A percentile compares a stretch with the other conserved stretches of the same genome.
phyloP scores from a whole-genome alignment of 2,329 filamentous ascomycete species.

The Zarea fungicola region DNA sequence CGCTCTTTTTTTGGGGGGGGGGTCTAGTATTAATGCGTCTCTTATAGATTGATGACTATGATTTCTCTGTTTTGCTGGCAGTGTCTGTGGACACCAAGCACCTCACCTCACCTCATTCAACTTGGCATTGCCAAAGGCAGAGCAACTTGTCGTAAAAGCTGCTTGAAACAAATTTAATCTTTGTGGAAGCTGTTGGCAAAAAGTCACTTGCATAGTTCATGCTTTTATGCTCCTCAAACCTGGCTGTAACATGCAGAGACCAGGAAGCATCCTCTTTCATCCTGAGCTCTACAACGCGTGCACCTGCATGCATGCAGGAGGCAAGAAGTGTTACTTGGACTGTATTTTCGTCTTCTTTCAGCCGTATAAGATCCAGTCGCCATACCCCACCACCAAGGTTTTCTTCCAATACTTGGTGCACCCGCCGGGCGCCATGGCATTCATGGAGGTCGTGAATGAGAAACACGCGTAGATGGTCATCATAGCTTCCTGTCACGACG shows the following conservation, averaged over 20 bases:
- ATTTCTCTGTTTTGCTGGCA: neutral
- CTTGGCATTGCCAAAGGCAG: constrained; percentile 54
- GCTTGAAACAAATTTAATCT: constrained; percentile 56
- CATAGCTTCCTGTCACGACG: constrained; percentile 84
- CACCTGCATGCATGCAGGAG: constrained; percentile 91
- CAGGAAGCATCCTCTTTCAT: constrained; percentile 40
- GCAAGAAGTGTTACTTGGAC: constrained; percentile 56
- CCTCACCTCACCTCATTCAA: neutral
- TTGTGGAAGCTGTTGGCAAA: constrained; percentile 32
- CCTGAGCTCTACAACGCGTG: constrained; percentile 53
- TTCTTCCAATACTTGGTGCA: constrained; percentile 54
- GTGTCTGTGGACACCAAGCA: neutral
- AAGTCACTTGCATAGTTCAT: constrained; percentile 92
- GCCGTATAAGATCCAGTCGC: constrained; percentile 63
- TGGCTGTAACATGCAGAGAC: constrained; percentile 59
- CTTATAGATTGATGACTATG: too few species aligned
- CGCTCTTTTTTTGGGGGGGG: too few species aligned
- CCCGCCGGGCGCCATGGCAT: constrained; percentile 36
- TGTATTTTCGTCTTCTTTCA: constrained; percentile 20
- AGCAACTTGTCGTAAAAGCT: constrained; percentile 72
- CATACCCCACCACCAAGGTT: constrained; percentile 80
- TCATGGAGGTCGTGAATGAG: constrained; percentile 38
- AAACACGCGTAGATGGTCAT: constrained; percentile 72
- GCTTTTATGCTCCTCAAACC: constrained; percentile 80
- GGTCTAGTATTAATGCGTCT: too few species aligned